These are phyloP conservation scores for Lathyrus aphaca DNA, from an alignment of 306 rosid species.

Conservation along the genomic window DNA sequence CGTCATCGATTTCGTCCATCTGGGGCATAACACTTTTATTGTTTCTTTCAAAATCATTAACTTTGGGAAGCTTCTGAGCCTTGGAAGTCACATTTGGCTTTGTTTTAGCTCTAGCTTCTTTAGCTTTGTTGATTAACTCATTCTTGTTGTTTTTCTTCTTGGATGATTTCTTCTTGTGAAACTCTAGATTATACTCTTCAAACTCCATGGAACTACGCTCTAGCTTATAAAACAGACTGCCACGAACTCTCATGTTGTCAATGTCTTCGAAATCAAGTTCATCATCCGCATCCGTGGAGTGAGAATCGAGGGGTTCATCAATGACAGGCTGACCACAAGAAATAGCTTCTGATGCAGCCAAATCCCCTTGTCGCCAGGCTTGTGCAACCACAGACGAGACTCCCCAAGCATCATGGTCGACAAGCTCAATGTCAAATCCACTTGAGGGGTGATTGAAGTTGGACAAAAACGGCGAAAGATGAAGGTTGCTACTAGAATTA, in stretches of 20 bases:
- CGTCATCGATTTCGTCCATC: constrained; percentile 34
- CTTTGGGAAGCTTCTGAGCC: constrained; percentile 46
- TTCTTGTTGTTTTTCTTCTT: constrained; percentile 42
- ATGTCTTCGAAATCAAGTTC: constrained; percentile 73
- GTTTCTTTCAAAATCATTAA: constrained; percentile 29
- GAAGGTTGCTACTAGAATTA: constrained; percentile 42
- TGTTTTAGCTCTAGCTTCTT: constrained; percentile 19
- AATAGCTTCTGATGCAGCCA: constrained; percentile 28
- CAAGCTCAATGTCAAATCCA: constrained; percentile 63
- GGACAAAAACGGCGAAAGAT: constrained; percentile 57
- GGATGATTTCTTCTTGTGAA: constrained; percentile 67
- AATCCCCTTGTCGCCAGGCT: constrained; percentile 56
- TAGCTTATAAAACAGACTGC: constrained; percentile 72
- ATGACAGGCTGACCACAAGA: constrained; percentile 36
- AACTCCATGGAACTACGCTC: constrained; percentile 80
- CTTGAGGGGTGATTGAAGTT: constrained; percentile 42
- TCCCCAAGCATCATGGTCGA: constrained; percentile 72
- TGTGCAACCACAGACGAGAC: constrained; percentile 69
- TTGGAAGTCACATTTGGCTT: constrained; percentile 26
- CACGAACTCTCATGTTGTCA: constrained; percentile 74
- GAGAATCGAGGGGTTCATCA: constrained; percentile 42
- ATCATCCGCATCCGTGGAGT: constrained; percentile 38
- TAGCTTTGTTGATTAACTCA: constrained; percentile 40
- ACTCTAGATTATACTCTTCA: constrained; percentile 79
- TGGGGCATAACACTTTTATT: constrained; percentile 24